Conservation (phyloP, 192 early-diverging fungal species). For the Chytriomyces confervae region DNA sequence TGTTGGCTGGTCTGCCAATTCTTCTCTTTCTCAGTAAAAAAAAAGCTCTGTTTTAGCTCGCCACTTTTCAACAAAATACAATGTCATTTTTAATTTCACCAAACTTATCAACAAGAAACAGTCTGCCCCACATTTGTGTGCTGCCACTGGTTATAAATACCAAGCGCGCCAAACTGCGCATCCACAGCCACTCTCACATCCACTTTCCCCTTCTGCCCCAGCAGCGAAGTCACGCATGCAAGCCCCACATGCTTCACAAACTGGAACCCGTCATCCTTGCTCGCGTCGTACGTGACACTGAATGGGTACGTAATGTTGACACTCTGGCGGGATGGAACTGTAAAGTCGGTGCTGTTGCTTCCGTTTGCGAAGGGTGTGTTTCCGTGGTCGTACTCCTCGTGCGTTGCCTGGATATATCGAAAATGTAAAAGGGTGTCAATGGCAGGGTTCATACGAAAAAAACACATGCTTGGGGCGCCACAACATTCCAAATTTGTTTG, state of each 20-base stretch:
- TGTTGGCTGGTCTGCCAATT: slow-evolving; percentile 3
- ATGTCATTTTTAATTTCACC: no score
- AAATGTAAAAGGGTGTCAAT: no score
- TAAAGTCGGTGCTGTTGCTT: background rate
- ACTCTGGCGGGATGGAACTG: background rate
- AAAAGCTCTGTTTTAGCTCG: no score
- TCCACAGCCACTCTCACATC: background rate
- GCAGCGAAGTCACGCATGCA: background rate
- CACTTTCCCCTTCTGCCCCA: background rate
- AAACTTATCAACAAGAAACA: no score
- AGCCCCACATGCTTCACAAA: background rate
- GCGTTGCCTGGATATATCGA: background rate
- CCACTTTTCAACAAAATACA: no score
- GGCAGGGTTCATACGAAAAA: no score
- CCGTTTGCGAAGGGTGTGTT: background rate
- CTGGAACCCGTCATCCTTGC: background rate
- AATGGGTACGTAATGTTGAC: background rate
- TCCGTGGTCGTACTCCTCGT: background rate
- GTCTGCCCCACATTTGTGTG: no score
- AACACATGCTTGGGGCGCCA: no score
- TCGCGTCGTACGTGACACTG: background rate
- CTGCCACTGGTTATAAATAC: background rate
- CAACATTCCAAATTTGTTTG: background rate
- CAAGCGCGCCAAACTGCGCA: background rate
- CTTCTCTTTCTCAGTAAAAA: background rate